Conservation (phyloP, 345 rosid genomes). For the Jatropha curcas region DNA sequence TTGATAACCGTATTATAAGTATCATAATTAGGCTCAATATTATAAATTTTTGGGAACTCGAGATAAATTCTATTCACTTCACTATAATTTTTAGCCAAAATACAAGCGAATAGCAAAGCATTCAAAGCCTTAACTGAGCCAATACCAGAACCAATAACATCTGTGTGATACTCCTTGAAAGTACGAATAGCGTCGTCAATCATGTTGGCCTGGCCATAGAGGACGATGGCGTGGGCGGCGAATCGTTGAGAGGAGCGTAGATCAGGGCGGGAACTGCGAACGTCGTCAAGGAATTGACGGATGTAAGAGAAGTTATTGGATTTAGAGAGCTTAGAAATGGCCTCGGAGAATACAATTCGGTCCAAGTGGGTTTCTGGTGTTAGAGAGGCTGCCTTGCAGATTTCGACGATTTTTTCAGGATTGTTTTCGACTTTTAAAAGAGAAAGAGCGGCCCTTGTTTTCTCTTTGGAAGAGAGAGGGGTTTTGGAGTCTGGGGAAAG, state of each 20-base stretch:
- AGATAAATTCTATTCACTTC: conserved; percentile 63
- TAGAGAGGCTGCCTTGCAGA: conserved; percentile 76
- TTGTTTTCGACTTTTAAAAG: conserved; percentile 66
- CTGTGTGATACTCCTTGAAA: conserved; percentile 52
- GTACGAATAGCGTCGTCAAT: conserved; percentile 52
- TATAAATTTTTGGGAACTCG: conserved; percentile 55
- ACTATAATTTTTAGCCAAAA: conserved; percentile 54
- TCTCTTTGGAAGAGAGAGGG: conserved; percentile 52
- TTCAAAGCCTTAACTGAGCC: conserved; percentile 60
- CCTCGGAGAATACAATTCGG: conserved; percentile 68
- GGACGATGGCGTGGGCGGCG: conserved; percentile 58
- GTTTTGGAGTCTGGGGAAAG: conserved; percentile 2
- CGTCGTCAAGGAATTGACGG: conserved; percentile 56
- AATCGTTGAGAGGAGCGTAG: conserved; percentile 56
- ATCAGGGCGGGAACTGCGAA: conserved; percentile 59
- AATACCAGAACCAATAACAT: conserved; percentile 15
- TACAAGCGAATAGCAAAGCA: conserved; percentile 62
- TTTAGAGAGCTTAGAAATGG: conserved; percentile 52
- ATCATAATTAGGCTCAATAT: conserved; percentile 59
- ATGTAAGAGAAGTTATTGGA: conserved; percentile 52
- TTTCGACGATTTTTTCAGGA: conserved; percentile 76
- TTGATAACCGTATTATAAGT: conserved; percentile 63
- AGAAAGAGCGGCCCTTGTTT: conserved; percentile 67
- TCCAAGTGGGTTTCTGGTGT: conserved; percentile 60
- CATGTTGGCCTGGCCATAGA: conserved; percentile 84